phyloP scores from a whole-genome alignment of 257 asterid species.

The Linderniella brevidens region DNA sequence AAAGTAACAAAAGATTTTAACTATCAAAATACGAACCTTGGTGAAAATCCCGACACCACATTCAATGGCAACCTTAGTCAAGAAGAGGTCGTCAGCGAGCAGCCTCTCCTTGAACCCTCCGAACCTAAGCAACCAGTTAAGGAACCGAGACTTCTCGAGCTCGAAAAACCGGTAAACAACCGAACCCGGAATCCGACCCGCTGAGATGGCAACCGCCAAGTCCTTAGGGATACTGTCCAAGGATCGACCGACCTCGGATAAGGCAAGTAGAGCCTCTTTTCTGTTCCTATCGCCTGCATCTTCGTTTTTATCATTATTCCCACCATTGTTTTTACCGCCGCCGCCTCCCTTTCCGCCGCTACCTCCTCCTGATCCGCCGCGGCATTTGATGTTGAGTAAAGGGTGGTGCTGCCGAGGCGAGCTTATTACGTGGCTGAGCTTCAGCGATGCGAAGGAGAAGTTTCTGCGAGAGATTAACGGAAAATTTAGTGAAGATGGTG shows the following conservation, averaged over 20 bases:
- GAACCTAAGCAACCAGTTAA: slow-evolving; percentile 60
- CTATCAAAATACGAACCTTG: slow-evolving; percentile 29
- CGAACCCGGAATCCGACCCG: slow-evolving; percentile 66
- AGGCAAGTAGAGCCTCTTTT: slow-evolving; percentile 61
- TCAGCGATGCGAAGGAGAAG: too few species aligned
- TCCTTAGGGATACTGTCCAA: slow-evolving; percentile 76
- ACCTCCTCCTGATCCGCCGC: slow-evolving; percentile 9
- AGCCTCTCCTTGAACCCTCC: slow-evolving; percentile 85
- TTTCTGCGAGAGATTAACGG: slow-evolving; percentile 7
- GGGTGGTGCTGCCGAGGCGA: slow-evolving; percentile 13
- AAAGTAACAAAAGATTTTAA: not conserved
- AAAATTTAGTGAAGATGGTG: slow-evolving; percentile 11
- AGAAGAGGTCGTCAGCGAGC: slow-evolving; percentile 88
- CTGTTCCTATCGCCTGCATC: slow-evolving; percentile 64
- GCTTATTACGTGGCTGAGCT: too few species aligned
- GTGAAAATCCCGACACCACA: slow-evolving; percentile 94
- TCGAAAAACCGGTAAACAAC: slow-evolving; percentile 46
- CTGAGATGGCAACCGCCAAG: slow-evolving; percentile 62
- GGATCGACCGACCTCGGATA: slow-evolving; percentile 61
- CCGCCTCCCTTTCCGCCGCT: slow-evolving; percentile 13
- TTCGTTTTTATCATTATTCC: slow-evolving; percentile 17
- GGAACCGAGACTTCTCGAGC: slow-evolving; percentile 52
- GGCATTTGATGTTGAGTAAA: slow-evolving; percentile 18
- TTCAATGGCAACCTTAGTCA: slow-evolving; percentile 93
- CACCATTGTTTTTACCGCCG: slow-evolving; percentile 14